phyloP scores from a whole-genome alignment of 2,329 filamentous ascomycete genomes.

The Teratosphaeria viscida region DNA sequence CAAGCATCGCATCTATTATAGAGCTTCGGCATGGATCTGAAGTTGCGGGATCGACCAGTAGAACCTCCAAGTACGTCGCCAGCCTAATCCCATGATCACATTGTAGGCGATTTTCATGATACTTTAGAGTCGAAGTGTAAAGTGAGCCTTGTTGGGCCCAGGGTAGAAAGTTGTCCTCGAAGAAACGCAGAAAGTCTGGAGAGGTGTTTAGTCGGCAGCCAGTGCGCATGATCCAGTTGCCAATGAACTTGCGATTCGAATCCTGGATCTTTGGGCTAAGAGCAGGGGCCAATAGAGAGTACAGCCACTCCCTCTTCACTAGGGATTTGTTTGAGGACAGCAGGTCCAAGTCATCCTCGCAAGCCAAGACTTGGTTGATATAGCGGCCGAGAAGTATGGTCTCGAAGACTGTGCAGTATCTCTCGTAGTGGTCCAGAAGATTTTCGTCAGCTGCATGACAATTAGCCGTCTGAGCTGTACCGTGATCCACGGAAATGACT shows the following conservation, averaged over 20 bases:
- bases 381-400: slow-evolving; percentile 40
- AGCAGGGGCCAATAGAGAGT: slow-evolving; percentile 32
- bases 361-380: slow-evolving; percentile 38
- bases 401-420: slow-evolving; percentile 37
- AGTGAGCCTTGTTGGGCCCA: slow-evolving; percentile 38
- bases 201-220: slow-evolving; percentile 13
- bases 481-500: not conserved
- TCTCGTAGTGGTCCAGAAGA: slow-evolving; percentile 28
- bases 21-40: slow-evolving; percentile 6
- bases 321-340: slow-evolving; percentile 26
- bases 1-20: slow-evolving; percentile 25
- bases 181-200: slow-evolving; percentile 25
- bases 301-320: slow-evolving; percentile 32
- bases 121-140: slow-evolving; percentile 31
- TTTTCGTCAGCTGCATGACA: slow-evolving; percentile 7
- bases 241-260: slow-evolving; percentile 36
- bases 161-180: slow-evolving; percentile 33
- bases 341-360: slow-evolving; percentile 32
- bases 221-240: slow-evolving; percentile 33
- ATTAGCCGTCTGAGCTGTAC: not conserved
- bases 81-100: slow-evolving; percentile 34
- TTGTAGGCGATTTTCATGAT: slow-evolving; percentile 16
- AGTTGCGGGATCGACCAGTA: slow-evolving; percentile 15
- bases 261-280: slow-evolving; percentile 34
- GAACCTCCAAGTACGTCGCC: slow-evolving; percentile 24